phyloP scores from a whole-genome alignment of 495 filamentous ascomycete species.

The Haplographium delicatum region DNA sequence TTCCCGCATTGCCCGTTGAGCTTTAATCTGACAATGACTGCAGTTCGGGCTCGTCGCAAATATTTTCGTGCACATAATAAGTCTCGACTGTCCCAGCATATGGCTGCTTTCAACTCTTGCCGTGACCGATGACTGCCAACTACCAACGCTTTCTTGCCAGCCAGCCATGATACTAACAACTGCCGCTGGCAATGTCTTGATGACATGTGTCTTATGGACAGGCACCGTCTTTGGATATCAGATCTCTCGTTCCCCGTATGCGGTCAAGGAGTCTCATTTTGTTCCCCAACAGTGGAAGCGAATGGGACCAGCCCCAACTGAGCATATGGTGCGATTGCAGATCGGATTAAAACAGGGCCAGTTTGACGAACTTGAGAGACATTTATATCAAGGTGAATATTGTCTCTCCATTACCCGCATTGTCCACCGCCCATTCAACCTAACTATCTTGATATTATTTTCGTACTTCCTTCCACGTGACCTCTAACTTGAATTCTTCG shows the following conservation, averaged over 20 bases:
- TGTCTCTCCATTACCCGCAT: background rate
- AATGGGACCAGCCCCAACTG: slow-evolving; percentile 35
- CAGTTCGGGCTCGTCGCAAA: background rate
- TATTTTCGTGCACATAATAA: background rate
- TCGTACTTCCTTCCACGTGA: background rate
- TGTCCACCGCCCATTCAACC: no score
- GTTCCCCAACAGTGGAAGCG: slow-evolving; percentile 41
- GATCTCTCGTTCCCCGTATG: slow-evolving; percentile 31
- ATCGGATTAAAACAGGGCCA: slow-evolving; percentile 47
- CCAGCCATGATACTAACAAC: background rate
- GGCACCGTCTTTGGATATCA: background rate
- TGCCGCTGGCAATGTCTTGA: background rate
- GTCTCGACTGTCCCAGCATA: no score
- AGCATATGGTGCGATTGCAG: slow-evolving; percentile 35
- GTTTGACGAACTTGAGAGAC: slow-evolving; percentile 40
- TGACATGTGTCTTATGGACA: background rate
- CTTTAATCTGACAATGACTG: background rate
- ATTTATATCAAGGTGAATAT: slow-evolving; percentile 39
- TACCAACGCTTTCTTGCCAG: background rate
- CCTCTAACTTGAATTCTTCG: no score
- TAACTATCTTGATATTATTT: background rate
- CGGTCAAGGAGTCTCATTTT: slow-evolving; percentile 45
- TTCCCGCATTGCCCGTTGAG: background rate
- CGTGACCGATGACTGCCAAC: background rate
- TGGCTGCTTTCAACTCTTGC: background rate